These are phyloP conservation scores for Clonostachys sp. DNA, from an alignment of 2,329 filamentous ascomycete species.

Conservation along the genomic window DNA sequence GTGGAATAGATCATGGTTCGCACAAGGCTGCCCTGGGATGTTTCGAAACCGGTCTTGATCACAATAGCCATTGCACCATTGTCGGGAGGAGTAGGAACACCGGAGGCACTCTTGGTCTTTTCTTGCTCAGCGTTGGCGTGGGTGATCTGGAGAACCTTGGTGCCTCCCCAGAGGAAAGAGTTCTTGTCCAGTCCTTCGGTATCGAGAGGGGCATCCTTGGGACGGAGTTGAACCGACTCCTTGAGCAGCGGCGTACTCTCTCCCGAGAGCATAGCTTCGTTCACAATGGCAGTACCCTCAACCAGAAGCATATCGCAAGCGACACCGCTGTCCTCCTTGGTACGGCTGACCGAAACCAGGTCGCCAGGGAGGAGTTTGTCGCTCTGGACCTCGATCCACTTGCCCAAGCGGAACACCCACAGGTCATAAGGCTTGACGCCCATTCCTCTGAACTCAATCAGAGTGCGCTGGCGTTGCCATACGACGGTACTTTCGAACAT, in stretches of 20 bases:
- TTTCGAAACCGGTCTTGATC: slow-evolving; percentile 97
- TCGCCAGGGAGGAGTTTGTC: slow-evolving; percentile 92
- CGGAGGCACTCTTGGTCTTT: slow-evolving; percentile 65
- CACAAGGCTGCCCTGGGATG: slow-evolving; percentile 93
- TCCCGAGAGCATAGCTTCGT: slow-evolving; percentile 98
- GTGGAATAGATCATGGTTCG: slow-evolving; percentile 99
- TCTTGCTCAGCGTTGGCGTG: slow-evolving; percentile 78
- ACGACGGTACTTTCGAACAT: slow-evolving; percentile 97
- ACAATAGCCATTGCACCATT: slow-evolving; percentile 92
- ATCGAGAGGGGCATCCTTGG: slow-evolving; percentile 74
- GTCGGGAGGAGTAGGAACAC: slow-evolving; percentile 81
- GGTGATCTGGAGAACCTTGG: slow-evolving; percentile 93
- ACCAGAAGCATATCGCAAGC: slow-evolving; percentile 96
- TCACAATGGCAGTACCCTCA: slow-evolving; percentile 94
- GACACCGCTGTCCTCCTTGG: slow-evolving; percentile 94
- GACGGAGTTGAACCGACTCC: slow-evolving; percentile 89
- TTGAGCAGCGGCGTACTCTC: slow-evolving; percentile 97
- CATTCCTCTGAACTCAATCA: slow-evolving; percentile 97
- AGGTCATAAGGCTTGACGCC: slow-evolving; percentile 98
- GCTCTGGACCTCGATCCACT: slow-evolving; percentile 85
- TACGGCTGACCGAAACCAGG: slow-evolving; percentile 84
- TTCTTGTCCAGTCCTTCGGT: slow-evolving; percentile 94
- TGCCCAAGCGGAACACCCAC: slow-evolving; percentile 81
- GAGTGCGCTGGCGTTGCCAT: slow-evolving; percentile 94
- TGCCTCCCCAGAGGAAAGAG: slow-evolving; percentile 92